Percentiles rank a stretch among this genome's conserved stretches.
Evolutionary conservation across 169 alveolate species (phyloP).

Genomic region (Cytauxzoon felis): DNA sequence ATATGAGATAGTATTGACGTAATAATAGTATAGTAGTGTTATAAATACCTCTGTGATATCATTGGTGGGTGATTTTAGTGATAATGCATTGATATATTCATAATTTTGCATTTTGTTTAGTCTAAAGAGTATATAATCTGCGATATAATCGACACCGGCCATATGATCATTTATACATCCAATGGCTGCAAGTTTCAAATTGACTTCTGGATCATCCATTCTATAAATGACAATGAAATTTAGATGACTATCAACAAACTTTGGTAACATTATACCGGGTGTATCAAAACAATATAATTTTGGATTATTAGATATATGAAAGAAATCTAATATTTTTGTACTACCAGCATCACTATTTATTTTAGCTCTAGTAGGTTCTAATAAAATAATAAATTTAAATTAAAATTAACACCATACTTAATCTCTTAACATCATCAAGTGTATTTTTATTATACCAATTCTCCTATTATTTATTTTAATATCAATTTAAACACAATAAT

Average conservation of each 20-base stretch:
- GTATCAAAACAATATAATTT: constrained; percentile 61
- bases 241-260: constrained; percentile 4
- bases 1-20: neutral
- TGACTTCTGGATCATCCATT: constrained; percentile 47
- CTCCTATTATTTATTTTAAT: neutral
- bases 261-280: constrained; percentile 64
- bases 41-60: constrained; percentile 31
- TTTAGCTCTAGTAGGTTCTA: constrained; percentile 31
- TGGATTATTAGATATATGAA: constrained; percentile 49
- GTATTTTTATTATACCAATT: constrained; percentile 19
- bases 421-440: neutral
- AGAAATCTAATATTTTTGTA: constrained; percentile 28
- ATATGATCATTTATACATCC: constrained; percentile 53
- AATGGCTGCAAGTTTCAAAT: constrained; percentile 57
- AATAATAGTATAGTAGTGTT: neutral
- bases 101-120: constrained; percentile 13
- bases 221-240: neutral
- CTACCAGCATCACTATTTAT: constrained; percentile 43
- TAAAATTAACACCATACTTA: neutral
- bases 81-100: constrained; percentile 31
- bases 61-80: constrained; percentile 38
- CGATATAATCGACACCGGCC: constrained; percentile 58
- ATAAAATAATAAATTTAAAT: neutral
- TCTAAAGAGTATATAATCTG: constrained; percentile 53
- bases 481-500: neutral